A percentile compares a stretch with the other conserved stretches of the same genome.
Evolutionary conservation across 441 rosid species (phyloP).

Genomic region (Geranium incanum): DNA sequence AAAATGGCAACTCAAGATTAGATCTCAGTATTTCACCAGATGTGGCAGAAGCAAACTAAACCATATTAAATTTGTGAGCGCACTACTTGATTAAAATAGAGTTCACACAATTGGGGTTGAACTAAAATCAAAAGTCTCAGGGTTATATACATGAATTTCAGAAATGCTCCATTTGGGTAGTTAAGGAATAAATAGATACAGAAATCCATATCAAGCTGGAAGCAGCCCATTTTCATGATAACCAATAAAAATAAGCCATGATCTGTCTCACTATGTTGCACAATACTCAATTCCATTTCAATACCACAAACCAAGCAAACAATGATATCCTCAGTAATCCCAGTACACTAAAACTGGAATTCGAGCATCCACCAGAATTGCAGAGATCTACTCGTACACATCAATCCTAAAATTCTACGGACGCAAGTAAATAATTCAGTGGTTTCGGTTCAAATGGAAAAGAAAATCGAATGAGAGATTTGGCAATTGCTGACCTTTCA

Average conservation of each 20-base stretch:
- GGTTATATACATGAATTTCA: conserved; percentile 7
- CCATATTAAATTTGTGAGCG: not conserved
- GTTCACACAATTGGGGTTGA: not conserved
- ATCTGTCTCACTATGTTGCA: not conserved
- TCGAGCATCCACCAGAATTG: conserved; percentile 2
- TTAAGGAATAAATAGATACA: not conserved
- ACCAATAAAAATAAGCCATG: not conserved
- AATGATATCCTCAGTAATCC: not conserved
- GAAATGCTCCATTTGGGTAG: conserved; percentile 8
- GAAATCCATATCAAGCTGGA: not conserved
- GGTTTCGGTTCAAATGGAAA: not conserved
- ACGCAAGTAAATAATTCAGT: not conserved
- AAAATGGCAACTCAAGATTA: not conserved
- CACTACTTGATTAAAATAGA: conserved; percentile 2
- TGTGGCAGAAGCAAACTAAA: not conserved
- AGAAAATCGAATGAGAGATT: conserved; percentile 2
- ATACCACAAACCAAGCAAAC: not conserved
- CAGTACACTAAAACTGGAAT: not conserved
- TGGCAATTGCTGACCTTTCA: conserved; percentile 5
- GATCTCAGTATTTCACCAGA: not conserved
- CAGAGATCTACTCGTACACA: not conserved
- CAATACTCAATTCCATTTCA: not conserved
- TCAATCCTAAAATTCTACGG: not conserved
- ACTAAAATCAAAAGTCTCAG: not conserved
- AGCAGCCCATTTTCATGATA: not conserved